Percentiles rank a stretch among this genome's conserved stretches.
Evolutionary conservation across 2,329 filamentous ascomycete genomes (phyloP).

Genomic region (Stagonosporopsis chrysanthemi): DNA sequence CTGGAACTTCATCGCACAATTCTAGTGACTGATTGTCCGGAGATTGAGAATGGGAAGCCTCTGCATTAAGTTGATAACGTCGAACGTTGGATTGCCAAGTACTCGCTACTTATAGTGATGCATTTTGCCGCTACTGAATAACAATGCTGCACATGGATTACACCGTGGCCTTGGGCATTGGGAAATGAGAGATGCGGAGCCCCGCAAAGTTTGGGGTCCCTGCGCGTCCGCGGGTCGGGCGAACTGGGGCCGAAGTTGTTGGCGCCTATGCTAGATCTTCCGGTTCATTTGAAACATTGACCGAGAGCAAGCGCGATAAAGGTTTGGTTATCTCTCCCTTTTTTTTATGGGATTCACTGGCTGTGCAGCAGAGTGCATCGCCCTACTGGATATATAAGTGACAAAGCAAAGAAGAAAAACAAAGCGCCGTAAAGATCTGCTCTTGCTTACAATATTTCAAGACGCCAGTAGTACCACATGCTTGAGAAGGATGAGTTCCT

Average conservation of each 20-base stretch:
- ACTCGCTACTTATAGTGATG: slow-evolving; percentile 2
- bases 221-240: slow-evolving; percentile 6
- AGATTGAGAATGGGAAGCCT: neutral
- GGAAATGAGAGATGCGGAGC: slow-evolving; percentile 14
- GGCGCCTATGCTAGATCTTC: slow-evolving; percentile 4
- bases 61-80: neutral
- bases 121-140: neutral
- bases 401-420: neutral
- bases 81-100: slow-evolving; percentile 5
- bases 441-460: no score
- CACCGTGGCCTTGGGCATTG: neutral
- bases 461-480: no score
- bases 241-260: slow-evolving; percentile 7
- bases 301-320: neutral
- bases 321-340: neutral
- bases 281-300: neutral
- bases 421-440: neutral
- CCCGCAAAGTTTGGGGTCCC: slow-evolving; percentile 18
- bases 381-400: neutral
- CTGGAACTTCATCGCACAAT: slow-evolving; percentile 1
- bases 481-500: no score
- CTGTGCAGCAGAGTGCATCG: neutral
- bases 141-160: neutral
- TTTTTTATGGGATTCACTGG: neutral
- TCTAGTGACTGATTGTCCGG: no score